Conservation (phyloP, 179 eudicot species). For the Spergularia azorica region DNA sequence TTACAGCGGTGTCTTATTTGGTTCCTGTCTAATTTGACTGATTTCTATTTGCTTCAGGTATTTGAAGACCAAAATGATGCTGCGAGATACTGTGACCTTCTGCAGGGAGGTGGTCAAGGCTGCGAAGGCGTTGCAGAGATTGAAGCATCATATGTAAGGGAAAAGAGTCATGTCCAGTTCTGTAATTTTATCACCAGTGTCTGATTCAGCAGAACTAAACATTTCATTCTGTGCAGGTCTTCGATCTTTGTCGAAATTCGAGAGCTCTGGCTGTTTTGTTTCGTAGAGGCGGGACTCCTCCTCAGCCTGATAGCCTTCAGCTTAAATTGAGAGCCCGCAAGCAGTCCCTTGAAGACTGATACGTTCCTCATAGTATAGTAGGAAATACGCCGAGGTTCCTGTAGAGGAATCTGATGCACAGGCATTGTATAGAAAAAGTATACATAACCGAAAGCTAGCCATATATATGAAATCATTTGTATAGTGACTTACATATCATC, state of each 20-base stretch:
- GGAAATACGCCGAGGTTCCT: neutral
- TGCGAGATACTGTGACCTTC: slow-evolving; percentile 71
- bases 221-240: slow-evolving; percentile 53
- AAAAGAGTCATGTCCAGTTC: neutral
- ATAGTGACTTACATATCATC: neutral
- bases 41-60: slow-evolving; percentile 44
- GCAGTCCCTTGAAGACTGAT: slow-evolving; percentile 90
- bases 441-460: slow-evolving; percentile 3
- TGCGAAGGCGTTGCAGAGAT: slow-evolving; percentile 97
- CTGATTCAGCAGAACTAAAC: neutral
- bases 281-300: slow-evolving; percentile 90
- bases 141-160: slow-evolving; percentile 93
- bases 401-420: neutral
- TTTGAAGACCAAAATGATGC: slow-evolving; percentile 96
- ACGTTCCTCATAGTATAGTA: slow-evolving; percentile 19
- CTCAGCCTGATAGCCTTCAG: slow-evolving; percentile 87
- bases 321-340: slow-evolving; percentile 80
- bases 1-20: too few relatives aligned
- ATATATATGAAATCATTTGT: neutral
- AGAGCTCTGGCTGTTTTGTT: slow-evolving; percentile 93
- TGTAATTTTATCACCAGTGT: slow-evolving; percentile 1
- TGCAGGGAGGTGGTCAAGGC: slow-evolving; percentile 93
- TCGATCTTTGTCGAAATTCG: slow-evolving; percentile 74
- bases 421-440: slow-evolving; percentile 19
- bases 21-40: neutral